Evolutionary conservation across 345 rosid genomes (phyloP).

Genomic region (Theobroma cacao): DNA sequence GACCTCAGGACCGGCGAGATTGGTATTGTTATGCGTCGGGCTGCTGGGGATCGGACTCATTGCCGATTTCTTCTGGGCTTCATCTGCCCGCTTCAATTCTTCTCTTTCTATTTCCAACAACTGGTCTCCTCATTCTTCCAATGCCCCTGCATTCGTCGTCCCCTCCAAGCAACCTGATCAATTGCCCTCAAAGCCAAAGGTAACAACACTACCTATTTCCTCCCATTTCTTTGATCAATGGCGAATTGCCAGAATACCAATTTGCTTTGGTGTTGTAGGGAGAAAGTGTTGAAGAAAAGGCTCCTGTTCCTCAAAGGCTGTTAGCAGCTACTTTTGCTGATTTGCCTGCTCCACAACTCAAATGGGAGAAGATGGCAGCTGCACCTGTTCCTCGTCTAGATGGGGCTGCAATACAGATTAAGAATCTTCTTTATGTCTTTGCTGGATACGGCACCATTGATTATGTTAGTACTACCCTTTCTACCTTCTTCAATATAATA

Average conservation of each 20-base stretch:
- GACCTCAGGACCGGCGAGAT: conserved; percentile 36
- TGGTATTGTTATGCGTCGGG: conserved; percentile 38
- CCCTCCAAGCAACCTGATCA: conserved; percentile 13
- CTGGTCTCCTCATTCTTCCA: conserved; percentile 23
- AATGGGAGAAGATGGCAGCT: conserved; percentile 87
- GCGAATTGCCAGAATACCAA: not conserved
- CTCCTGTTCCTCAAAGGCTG: too few relatives aligned
- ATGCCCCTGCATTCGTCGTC: conserved; percentile 15
- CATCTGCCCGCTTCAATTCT: conserved; percentile 53
- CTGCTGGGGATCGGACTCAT: conserved; percentile 58
- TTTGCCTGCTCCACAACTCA: conserved; percentile 68
- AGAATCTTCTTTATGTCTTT: conserved; percentile 72
- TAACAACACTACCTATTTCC: not conserved
- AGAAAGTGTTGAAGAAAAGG: conserved; percentile 28
- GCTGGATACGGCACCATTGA: conserved; percentile 93
- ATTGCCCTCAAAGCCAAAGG: conserved; percentile 9
- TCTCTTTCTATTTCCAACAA: conserved; percentile 25
- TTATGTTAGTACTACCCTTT: conserved; percentile 39
- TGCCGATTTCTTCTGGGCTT: conserved; percentile 83
- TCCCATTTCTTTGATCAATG: not conserved
- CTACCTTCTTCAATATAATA: conserved; percentile 3
- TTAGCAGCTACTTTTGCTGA: conserved; percentile 92
- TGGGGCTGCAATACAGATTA: conserved; percentile 89
- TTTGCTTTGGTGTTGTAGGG: conserved; percentile 27
- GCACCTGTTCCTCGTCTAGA: conserved; percentile 96